Evolutionary conservation across 2,329 filamentous ascomycete genomes (phyloP).

Genomic region (Karstenula rhodostoma): DNA sequence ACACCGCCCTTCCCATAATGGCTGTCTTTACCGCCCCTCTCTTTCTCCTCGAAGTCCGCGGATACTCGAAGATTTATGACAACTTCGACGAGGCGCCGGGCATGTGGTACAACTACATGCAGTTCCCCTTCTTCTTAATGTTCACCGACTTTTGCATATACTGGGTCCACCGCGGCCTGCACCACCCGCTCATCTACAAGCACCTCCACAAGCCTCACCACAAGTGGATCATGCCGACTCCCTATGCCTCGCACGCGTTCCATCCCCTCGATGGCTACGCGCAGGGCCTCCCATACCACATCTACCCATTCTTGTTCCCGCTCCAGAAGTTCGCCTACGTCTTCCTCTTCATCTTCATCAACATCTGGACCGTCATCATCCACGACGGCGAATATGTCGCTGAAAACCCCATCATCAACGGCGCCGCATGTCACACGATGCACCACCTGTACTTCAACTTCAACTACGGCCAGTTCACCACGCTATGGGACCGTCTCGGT

Average conservation of each 20-base stretch:
- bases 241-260: slow-evolving; percentile 92
- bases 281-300: slow-evolving; percentile 89
- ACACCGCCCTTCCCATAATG: slow-evolving; percentile 81
- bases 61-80: slow-evolving; percentile 89
- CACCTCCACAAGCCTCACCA: slow-evolving; percentile 94
- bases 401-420: slow-evolving; percentile 91
- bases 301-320: slow-evolving; percentile 92
- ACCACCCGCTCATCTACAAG: slow-evolving; percentile 85
- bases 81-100: slow-evolving; percentile 77
- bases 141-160: slow-evolving; percentile 94
- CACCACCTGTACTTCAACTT: slow-evolving; percentile 77
- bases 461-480: slow-evolving; percentile 96
- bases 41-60: slow-evolving; percentile 84
- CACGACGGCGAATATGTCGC: slow-evolving; percentile 94
- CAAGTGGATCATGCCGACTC: slow-evolving; percentile 99
- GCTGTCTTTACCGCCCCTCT: slow-evolving; percentile 80
- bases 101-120: slow-evolving; percentile 77
- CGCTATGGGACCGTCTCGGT: slow-evolving; percentile 86
- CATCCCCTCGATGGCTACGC: slow-evolving; percentile 91
- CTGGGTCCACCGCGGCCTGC: slow-evolving; percentile 86
- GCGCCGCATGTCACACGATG: slow-evolving; percentile 89
- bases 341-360: slow-evolving; percentile 86
- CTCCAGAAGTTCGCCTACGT: slow-evolving; percentile 91
- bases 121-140: slow-evolving; percentile 86
- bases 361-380: slow-evolving; percentile 97